These are phyloP conservation scores for Puccinia hordei DNA, from an alignment of 1,284 basidiomycete genomes.

Conservation along the genomic window DNA sequence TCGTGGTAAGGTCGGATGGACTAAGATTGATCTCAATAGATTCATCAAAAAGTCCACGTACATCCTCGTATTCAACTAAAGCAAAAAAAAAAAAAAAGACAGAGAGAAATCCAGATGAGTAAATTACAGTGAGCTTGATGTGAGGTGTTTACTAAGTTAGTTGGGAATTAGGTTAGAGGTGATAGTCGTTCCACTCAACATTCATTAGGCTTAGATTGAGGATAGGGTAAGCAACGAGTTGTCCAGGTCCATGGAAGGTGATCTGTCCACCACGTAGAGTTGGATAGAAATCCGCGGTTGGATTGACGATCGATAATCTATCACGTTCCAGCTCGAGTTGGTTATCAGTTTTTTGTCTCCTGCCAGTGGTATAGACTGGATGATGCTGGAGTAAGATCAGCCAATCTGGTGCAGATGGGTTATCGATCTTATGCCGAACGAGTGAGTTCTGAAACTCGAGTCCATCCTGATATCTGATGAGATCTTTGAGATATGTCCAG, in stretches of 20 bases:
- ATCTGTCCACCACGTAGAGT: slow-evolving; percentile 76
- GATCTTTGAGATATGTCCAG: slow-evolving; percentile 35
- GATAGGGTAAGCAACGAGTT: slow-evolving; percentile 92
- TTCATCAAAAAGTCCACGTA: slow-evolving; percentile 63
- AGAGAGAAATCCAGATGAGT: no score
- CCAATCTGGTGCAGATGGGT: slow-evolving; percentile 26
- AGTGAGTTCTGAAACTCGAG: slow-evolving; percentile 34
- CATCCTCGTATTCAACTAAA: slow-evolving; percentile 61
- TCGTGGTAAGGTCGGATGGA: slow-evolving; percentile 52
- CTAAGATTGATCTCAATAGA: slow-evolving; percentile 59
- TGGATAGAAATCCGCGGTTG: slow-evolving; percentile 11
- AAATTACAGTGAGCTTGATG: no score
- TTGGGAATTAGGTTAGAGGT: neutral
- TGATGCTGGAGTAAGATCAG: slow-evolving; percentile 44
- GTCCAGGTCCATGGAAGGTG: slow-evolving; percentile 97
- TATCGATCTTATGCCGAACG: slow-evolving; percentile 41
- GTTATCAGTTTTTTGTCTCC: slow-evolving; percentile 10
- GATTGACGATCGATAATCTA: neutral
- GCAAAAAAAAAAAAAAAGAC: no score
- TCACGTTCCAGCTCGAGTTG: slow-evolving; percentile 18
- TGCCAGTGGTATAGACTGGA: slow-evolving; percentile 45
- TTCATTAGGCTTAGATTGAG: slow-evolving; percentile 72
- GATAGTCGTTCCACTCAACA: slow-evolving; percentile 56
- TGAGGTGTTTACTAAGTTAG: neutral
- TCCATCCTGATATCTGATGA: slow-evolving; percentile 17